A percentile compares a stretch with the other conserved stretches of the same genome.
Evolutionary conservation across 345 rosid species (phyloP).

Genomic region (Eucalyptus decipiens): DNA sequence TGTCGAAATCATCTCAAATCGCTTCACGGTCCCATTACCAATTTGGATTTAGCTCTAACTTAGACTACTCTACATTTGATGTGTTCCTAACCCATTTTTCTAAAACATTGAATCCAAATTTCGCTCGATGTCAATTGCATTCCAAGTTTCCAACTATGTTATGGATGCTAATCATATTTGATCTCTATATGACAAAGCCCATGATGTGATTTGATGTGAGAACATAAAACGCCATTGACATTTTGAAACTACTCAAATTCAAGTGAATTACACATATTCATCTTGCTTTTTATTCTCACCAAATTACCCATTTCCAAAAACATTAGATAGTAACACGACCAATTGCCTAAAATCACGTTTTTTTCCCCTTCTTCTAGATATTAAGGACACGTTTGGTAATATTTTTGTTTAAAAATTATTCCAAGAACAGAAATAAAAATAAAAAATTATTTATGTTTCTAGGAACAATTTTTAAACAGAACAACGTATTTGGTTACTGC

Average conservation of each 20-base stretch:
- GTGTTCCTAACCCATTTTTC: neutral
- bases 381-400: too few relatives aligned
- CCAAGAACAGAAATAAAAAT: too few relatives aligned
- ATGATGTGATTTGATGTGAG: neutral
- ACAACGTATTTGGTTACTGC: too few relatives aligned
- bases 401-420: too few relatives aligned
- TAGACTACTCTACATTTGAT: neutral
- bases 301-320: neutral
- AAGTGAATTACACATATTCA: rapidly evolving
- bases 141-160: rapidly evolving
- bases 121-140: rapidly evolving
- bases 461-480: too few relatives aligned
- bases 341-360: too few relatives aligned
- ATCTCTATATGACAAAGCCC: rapidly evolving
- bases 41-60: neutral
- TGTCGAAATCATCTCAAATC: neutral
- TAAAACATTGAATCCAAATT: neutral
- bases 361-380: too few relatives aligned
- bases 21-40: neutral
- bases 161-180: neutral
- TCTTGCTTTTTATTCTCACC: neutral
- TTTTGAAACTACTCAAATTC: neutral
- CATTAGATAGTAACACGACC: too few relatives aligned
- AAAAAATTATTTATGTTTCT: too few relatives aligned
- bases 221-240: rapidly evolving